A percentile compares a stretch with the other conserved stretches of the same genome.
Conservation (phyloP, 2,329 filamentous ascomycete species). For the Venturia effusa region DNA sequence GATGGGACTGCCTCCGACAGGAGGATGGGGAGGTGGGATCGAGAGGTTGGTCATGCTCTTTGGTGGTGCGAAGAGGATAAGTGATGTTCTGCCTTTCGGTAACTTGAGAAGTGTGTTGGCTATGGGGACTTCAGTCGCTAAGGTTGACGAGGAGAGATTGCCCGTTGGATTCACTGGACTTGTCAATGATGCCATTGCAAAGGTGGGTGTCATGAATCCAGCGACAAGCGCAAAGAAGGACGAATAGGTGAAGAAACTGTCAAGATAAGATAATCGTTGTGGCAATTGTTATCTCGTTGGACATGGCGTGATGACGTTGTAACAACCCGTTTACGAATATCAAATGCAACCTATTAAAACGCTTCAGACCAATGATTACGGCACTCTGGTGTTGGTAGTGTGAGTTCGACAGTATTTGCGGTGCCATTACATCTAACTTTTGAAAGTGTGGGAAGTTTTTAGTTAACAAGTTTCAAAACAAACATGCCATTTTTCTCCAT, state of each 20-base stretch:
- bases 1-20: slow-evolving; percentile 86
- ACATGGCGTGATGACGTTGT: too few species aligned
- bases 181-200: background rate
- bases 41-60: slow-evolving; percentile 91
- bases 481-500: background rate
- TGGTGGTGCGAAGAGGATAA: slow-evolving; percentile 65
- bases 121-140: slow-evolving; percentile 15
- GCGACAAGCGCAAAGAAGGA: background rate
- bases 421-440: too few species aligned
- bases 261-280: background rate
- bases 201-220: background rate
- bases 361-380: too few species aligned
- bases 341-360: too few species aligned
- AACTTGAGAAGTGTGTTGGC: slow-evolving; percentile 55
- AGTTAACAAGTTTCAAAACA: background rate
- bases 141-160: background rate
- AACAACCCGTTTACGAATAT: too few species aligned
- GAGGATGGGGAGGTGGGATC: slow-evolving; percentile 90
- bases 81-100: slow-evolving; percentile 81
- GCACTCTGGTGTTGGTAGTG: too few species aligned
- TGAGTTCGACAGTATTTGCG: too few species aligned
- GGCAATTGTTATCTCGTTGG: too few species aligned
- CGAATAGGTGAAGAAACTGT: background rate
- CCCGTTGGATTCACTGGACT: background rate
- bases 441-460: too few species aligned